These are phyloP conservation scores for Lophiotrema nucula DNA, from an alignment of 495 filamentous ascomycete species.

Conservation along the genomic window DNA sequence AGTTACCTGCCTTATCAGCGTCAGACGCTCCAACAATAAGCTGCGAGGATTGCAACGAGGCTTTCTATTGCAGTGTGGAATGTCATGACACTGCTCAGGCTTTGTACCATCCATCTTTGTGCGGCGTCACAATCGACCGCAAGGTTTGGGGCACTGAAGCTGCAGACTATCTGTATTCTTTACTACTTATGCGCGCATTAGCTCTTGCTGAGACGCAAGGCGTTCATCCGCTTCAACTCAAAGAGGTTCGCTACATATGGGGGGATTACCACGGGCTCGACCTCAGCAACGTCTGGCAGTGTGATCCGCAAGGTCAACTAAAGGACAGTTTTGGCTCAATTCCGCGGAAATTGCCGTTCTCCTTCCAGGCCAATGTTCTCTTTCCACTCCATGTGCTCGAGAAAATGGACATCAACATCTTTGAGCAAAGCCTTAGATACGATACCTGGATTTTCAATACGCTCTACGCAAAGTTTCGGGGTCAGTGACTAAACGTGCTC, in stretches of 20 bases:
- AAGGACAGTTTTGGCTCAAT: constrained; percentile 41
- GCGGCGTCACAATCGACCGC: constrained; percentile 73
- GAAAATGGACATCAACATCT: constrained; percentile 89
- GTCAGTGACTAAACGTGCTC: constrained; percentile 5
- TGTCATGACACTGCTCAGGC: constrained; percentile 71
- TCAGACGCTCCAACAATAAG: constrained; percentile 36
- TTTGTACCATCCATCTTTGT: constrained; percentile 82
- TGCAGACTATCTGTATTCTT: constrained; percentile 68
- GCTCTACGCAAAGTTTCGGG: constrained; percentile 87
- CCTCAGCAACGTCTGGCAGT: constrained; percentile 14
- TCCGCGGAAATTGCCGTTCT: constrained; percentile 75
- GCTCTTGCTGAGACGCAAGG: constrained; percentile 84
- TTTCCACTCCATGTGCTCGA: constrained; percentile 80
- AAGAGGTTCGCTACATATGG: constrained; percentile 90
- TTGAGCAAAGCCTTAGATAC: constrained; percentile 59
- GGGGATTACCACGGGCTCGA: constrained; percentile 61
- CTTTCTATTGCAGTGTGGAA: constrained; percentile 75
- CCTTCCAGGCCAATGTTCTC: constrained; percentile 80
- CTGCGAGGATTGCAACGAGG: constrained; percentile 77
- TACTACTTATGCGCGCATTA: constrained; percentile 60
- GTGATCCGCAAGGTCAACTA: constrained; percentile 3
- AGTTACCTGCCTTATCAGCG: constrained; percentile 59
- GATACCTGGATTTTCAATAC: constrained; percentile 96
- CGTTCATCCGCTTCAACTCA: constrained; percentile 76
- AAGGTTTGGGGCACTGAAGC: constrained; percentile 70